A percentile compares a stretch with the other conserved stretches of the same genome.
phyloP scores from a whole-genome alignment of 1,284 basidiomycete species.

The Ustilago xerochloae region DNA sequence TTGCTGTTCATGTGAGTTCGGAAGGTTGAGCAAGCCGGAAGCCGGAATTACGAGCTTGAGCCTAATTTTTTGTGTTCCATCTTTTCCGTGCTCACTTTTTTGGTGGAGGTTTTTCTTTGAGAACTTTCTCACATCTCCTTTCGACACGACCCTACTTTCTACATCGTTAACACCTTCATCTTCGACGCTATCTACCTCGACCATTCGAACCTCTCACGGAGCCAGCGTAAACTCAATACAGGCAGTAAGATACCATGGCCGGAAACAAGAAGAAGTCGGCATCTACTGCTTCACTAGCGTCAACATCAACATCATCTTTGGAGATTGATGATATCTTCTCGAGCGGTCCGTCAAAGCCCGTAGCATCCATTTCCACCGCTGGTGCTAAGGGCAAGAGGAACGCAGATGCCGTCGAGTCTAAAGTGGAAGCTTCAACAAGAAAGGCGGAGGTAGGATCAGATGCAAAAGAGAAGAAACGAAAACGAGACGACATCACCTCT shows the following conservation, averaged over 20 bases:
- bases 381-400: background rate
- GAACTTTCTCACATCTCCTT: no score
- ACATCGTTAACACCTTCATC: no score
- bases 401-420: no score
- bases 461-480: background rate
- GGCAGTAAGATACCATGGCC: no score
- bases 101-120: background rate
- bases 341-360: background rate
- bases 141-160: no score
- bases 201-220: no score
- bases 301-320: background rate
- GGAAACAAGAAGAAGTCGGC: background rate
- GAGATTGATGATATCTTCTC: slow-evolving; percentile 37
- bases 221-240: no score
- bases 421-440: background rate
- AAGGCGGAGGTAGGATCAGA: background rate
- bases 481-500: background rate
- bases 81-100: background rate
- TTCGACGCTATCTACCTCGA: no score
- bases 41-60: slow-evolving; percentile 11
- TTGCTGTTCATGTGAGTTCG: background rate
- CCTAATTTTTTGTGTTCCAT: background rate
- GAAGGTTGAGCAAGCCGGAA: background rate
- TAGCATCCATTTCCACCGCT: background rate
- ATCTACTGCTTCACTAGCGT: background rate